Percentiles rank a stretch among this genome's conserved stretches.
These are phyloP conservation scores for Pestalotiopsis sp. DNA, from an alignment of 2,329 filamentous ascomycete species.

Conservation along the genomic window DNA sequence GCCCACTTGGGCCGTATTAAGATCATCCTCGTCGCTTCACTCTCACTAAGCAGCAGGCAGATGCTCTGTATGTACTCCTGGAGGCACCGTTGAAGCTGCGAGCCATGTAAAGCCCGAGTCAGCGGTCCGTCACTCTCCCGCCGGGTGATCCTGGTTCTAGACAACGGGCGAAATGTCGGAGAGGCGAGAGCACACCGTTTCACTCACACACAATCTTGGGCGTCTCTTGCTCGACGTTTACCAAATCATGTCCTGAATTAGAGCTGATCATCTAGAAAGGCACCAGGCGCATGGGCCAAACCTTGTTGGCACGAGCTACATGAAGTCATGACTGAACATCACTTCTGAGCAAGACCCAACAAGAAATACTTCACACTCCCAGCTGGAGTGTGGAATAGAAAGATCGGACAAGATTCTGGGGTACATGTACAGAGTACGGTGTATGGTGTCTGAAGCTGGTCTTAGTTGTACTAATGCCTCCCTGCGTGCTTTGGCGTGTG, in stretches of 20 bases:
- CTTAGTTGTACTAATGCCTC: background rate
- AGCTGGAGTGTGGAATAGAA: background rate
- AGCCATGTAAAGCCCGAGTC: background rate
- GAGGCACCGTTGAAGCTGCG: background rate
- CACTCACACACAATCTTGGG: background rate
- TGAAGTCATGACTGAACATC: background rate
- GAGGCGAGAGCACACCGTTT: background rate
- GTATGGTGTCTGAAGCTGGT: background rate
- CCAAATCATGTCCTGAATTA: background rate
- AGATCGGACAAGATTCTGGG: background rate
- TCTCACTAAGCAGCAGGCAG: background rate
- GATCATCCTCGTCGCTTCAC: slow-evolving; percentile 5
- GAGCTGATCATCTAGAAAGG: background rate
- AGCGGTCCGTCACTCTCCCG: background rate
- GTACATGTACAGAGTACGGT: background rate
- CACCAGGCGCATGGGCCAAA: background rate
- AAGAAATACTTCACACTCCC: background rate
- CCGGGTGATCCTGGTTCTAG: background rate
- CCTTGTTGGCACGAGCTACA: background rate
- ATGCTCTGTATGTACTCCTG: background rate
- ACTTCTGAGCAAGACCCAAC: background rate
- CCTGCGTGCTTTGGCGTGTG: background rate
- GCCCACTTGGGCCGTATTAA: background rate
- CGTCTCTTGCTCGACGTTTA: too few species aligned
- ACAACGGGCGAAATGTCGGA: background rate